Base-by-base conservation (phyloP, 1,139 yeast species). In the Lodderomyces metapsilosis region DNA sequence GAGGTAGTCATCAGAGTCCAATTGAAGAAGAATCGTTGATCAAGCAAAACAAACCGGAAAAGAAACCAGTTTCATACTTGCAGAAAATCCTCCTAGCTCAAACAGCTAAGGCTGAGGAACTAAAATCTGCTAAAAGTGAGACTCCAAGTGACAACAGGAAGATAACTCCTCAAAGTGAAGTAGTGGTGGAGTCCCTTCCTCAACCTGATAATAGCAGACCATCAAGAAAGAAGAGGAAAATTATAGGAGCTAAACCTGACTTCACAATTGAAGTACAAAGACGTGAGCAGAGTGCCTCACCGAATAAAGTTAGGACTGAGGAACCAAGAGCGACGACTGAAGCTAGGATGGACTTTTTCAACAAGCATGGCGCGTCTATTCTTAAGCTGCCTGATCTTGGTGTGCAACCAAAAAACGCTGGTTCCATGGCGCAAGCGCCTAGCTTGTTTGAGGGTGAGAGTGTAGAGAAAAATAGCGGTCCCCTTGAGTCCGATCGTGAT, bases 51-150 rank as follows among this genome's bases (percentile, higher is more conserved):
- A 15, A 28, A 11, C 32, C 9, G 10, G n/a, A 28, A 15, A 28
- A 28, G 18, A 47, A 33, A 40, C 45, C 51, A 16, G 38, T 52
- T 33, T 52, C 74, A 0, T 68, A 67, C 43, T 53, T 68, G 28
- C 72, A 68, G 37, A 49, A 49, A 23, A 47, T 49, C 11, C 33
- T 48, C 16, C 33, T 39, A 16, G 24, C 36, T 37, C 47, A 2
- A 42, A 44, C 31, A 34, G 42, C 20, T 33, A 42, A 13, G 13
- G 24, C 25, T 20, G 24, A 16, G 10, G 20, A 20, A 16, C 16
- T 18, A 10, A 30, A 30, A n/a, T 16, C 34, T 7, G n/a, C 21
- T 3, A 25, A 15, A 11, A 16, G 12, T 7, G 37, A 22, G 11
- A 24, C 17, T 11, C 16, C 4, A 4, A 28, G 8, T 28, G 33